These are phyloP conservation scores for Mucor racemosus DNA, from an alignment of 371 early-diverging fungal genomes.

Conservation along the genomic window DNA sequence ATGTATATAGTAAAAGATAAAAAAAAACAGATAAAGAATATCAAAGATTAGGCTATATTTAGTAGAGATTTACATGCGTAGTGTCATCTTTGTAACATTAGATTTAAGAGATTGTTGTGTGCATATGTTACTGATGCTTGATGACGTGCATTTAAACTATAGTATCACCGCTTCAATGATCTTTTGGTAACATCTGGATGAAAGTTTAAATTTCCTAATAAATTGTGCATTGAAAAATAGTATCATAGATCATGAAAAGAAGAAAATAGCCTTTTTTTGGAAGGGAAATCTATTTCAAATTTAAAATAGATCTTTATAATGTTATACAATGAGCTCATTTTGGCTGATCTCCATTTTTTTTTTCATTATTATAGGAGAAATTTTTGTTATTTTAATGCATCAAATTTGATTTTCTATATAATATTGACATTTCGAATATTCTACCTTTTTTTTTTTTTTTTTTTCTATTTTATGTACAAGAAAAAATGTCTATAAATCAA, in stretches of 20 bases:
- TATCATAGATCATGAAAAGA: background rate
- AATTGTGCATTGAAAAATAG: background rate
- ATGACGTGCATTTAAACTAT: background rate
- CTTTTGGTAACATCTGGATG: background rate
- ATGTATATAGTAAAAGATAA: background rate
- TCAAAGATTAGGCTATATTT: too few species aligned
- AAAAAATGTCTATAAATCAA: background rate
- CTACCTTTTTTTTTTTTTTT: conserved; percentile 1
- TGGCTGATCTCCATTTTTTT: background rate
- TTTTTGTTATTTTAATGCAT: background rate
- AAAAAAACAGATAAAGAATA: background rate
- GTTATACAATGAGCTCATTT: background rate
- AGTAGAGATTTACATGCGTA: too few species aligned
- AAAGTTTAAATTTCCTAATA: conserved; percentile 14
- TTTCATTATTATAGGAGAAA: background rate
- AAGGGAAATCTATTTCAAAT: background rate
- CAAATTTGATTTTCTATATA: background rate
- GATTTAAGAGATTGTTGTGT: background rate
- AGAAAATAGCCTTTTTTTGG: background rate
- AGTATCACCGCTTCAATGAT: background rate
- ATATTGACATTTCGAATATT: conserved; percentile 1
- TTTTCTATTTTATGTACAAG: background rate
- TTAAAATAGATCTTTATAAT: background rate
- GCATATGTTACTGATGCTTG: background rate
- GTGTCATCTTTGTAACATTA: too few species aligned